These are phyloP conservation scores for Stereocaulon alpinum DNA, from an alignment of 495 filamentous ascomycete genomes.

Conservation along the genomic window DNA sequence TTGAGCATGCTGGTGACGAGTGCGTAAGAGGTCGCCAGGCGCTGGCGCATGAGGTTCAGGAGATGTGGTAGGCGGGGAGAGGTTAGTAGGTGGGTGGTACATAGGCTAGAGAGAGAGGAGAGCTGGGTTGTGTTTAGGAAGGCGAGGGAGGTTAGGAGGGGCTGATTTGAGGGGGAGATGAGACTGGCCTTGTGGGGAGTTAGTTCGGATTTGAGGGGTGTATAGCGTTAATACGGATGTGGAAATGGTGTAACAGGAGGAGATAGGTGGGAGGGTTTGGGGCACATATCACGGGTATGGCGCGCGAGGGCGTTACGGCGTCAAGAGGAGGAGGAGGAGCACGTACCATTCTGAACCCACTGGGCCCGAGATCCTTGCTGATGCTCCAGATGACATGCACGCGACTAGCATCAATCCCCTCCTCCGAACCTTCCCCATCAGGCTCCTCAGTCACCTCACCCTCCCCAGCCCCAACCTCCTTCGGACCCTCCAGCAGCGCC, in stretches of 20 bases:
- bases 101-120: constrained; percentile 14
- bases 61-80: constrained; percentile 15
- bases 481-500: neutral
- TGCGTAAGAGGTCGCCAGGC: constrained; percentile 17
- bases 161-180: constrained; percentile 12
- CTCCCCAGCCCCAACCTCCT: neutral
- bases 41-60: constrained; percentile 13
- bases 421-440: too few relatives aligned
- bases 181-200: constrained; percentile 2
- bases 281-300: too few relatives aligned
- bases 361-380: constrained; percentile 36
- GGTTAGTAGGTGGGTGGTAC: constrained; percentile 12
- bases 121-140: constrained; percentile 11
- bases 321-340: too few relatives aligned
- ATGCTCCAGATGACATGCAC: constrained; percentile 36
- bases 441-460: neutral
- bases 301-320: too few relatives aligned
- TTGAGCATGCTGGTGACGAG: constrained; percentile 16
- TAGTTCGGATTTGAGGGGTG: too few relatives aligned
- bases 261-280: too few relatives aligned
- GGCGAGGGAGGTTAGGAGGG: constrained; percentile 6
- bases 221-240: too few relatives aligned
- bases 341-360: constrained; percentile 30
- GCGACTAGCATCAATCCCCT: constrained; percentile 27
- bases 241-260: too few relatives aligned